phyloP scores from a whole-genome alignment of 2,329 filamentous ascomycete genomes.

The Endoconidiophora laricicola region DNA sequence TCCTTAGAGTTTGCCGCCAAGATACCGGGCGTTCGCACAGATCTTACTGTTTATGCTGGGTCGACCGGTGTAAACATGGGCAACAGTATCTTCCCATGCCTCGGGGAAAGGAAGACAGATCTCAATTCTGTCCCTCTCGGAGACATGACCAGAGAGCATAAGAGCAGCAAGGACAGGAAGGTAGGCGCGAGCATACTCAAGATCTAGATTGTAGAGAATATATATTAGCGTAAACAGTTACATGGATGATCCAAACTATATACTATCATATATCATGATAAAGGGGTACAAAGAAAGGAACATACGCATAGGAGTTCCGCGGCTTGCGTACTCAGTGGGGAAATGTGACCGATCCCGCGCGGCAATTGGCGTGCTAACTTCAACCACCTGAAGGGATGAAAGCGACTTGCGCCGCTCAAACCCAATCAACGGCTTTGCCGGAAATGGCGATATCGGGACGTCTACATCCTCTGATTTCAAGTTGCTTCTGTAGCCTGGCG shows the following conservation, averaged over 20 bases:
- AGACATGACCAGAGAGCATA: constrained; percentile 36
- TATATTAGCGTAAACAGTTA: constrained; percentile 2
- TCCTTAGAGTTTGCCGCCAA: constrained; percentile 29
- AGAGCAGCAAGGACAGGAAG: constrained; percentile 38
- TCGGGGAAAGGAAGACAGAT: constrained; percentile 40
- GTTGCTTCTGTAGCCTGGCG: background rate
- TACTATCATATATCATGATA: constrained; percentile 10
- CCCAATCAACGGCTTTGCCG: constrained; percentile 6
- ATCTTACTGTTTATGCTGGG: constrained; percentile 29
- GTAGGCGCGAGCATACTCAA: constrained; percentile 29
- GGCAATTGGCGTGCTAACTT: background rate
- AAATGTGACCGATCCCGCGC: background rate
- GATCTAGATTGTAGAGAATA: constrained; percentile 21
- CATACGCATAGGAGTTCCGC: constrained; percentile 31
- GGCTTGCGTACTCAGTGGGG: constrained; percentile 7
- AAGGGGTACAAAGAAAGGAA: constrained; percentile 14
- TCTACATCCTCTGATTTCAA: background rate
- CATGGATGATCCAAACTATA: background rate
- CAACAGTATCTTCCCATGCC: constrained; percentile 38
- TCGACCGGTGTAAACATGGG: constrained; percentile 36
- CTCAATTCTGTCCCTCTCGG: constrained; percentile 36
- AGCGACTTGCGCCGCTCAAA: constrained; percentile 10
- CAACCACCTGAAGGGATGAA: constrained; percentile 1
- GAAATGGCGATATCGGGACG: constrained; percentile 6
- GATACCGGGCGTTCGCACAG: constrained; percentile 35